Percentiles rank a stretch among this genome's conserved stretches.
phyloP scores from a whole-genome alignment of 768 basidiomycete species.

The Lyophyllum semitale region DNA sequence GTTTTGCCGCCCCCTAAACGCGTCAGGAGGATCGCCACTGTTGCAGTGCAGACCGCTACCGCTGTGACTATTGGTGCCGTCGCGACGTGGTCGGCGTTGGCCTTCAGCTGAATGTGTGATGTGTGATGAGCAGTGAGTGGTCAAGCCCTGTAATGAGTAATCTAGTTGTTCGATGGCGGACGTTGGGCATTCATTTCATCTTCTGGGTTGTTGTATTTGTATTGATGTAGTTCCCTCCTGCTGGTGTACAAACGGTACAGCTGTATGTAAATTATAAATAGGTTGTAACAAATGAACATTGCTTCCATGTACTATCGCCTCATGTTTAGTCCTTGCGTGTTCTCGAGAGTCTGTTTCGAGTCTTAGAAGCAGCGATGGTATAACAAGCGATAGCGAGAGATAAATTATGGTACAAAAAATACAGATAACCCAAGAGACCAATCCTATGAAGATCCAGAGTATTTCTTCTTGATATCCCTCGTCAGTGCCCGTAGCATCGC shows the following conservation, averaged over 20 bases:
- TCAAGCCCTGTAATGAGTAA: not conserved
- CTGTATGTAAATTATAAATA: not conserved
- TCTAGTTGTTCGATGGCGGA: not conserved
- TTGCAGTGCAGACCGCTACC: slow-evolving; percentile 59
- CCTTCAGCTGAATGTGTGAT: slow-evolving; percentile 47
- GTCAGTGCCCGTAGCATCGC: slow-evolving; percentile 68
- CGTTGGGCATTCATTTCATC: not conserved
- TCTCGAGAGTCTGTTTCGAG: no score
- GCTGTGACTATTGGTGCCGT: slow-evolving; percentile 69
- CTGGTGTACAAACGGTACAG: not conserved
- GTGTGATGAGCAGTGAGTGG: not conserved
- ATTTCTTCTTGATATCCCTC: slow-evolving; percentile 53
- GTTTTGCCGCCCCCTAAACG: slow-evolving; percentile 42
- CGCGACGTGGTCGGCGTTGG: slow-evolving; percentile 73
- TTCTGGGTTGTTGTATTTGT: not conserved
- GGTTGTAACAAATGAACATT: not conserved
- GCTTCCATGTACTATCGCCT: no score
- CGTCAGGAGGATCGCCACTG: slow-evolving; percentile 40
- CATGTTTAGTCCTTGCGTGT: no score
- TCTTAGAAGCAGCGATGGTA: no score
- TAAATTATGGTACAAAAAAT: not conserved
- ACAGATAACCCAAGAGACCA: slow-evolving; percentile 2
- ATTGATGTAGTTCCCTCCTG: not conserved
- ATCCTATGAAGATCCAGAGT: slow-evolving; percentile 22
- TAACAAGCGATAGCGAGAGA: no score